Base-by-base conservation (phyloP, 192 early-diverging fungal species). In the Bifiguratus adelaidae region DNA sequence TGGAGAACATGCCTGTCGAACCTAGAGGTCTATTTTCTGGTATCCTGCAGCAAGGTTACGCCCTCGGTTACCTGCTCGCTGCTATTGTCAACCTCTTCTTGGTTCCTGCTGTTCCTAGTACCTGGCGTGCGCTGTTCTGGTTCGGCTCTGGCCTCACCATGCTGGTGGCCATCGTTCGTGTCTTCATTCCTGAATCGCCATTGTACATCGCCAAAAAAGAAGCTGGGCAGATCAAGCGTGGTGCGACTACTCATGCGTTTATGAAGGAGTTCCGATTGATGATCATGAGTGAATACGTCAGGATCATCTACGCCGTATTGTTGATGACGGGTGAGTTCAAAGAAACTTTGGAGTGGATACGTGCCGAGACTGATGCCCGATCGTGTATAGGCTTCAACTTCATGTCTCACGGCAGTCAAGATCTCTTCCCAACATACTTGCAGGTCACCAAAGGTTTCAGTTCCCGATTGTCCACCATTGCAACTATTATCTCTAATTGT, bases 111-210 rank as follows among this genome's bases (percentile, higher is more conserved):
- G 55, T 71, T 7, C 71, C 72, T 25, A 43, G 51, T 22, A 34
- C 41, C 5, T 88, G 85, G 85, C 70, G 85, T 7, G 70, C 77
- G 22, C 52, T 88, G 42, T 88, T 73, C 59, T 88, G 76, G 76
- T 69, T 81, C 23, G 71, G 78, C 9, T 61, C 71, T 24, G 63
- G 61, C 22, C 76, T 78, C 1, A 74, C 81, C 0, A 49, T 77
- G 6, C 49, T 85, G 19, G 76, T 74, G 1, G 56, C 81, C 19
- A 43, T 76, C 7, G 53, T 88, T 29, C 61, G 78, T 32, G 68
- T 73, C 33, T 77, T 71, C 41, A 68, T 85, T 4, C 75, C 82
- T 19, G 83, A 85, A 53, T 78, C 74, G n/a, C n/a, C n/a, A n/a
- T n/a, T n/a, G n/a, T n/a, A n/a, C n/a, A n/a, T n/a, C n/a, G n/a